These are phyloP conservation scores for Myrica gale DNA, from an alignment of 306 rosid species.

Conservation along the genomic window DNA sequence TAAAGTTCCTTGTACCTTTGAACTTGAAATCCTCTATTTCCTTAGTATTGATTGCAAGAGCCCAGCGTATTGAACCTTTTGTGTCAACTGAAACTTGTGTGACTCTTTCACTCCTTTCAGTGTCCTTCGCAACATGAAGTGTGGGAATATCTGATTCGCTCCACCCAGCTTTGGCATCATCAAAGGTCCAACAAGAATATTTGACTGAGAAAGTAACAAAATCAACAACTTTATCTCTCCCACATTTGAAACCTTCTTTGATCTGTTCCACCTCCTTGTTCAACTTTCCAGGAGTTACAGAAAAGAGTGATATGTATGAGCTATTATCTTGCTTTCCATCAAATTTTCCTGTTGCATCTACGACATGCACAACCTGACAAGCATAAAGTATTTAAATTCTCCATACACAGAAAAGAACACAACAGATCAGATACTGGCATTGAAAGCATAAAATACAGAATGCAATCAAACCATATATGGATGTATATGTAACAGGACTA, in stretches of 20 bases:
- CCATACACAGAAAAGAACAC: not conserved
- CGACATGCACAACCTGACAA: slow-evolving; percentile 89
- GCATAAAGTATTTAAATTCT: not conserved
- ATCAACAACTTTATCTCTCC: slow-evolving; percentile 64
- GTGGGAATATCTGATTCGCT: slow-evolving; percentile 66
- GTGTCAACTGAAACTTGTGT: slow-evolving; percentile 64
- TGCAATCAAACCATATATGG: no score
- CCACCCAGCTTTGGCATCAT: slow-evolving; percentile 61
- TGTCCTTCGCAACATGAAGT: slow-evolving; percentile 44
- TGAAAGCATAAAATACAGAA: not conserved
- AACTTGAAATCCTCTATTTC: slow-evolving; percentile 73
- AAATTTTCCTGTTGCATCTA: slow-evolving; percentile 55
- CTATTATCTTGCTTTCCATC: slow-evolving; percentile 45
- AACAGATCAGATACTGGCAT: not conserved
- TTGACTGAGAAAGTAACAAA: slow-evolving; percentile 77
- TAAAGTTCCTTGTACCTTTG: slow-evolving; percentile 43
- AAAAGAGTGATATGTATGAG: slow-evolving; percentile 73
- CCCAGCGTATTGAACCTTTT: slow-evolving; percentile 81
- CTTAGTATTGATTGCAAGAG: slow-evolving; percentile 69
- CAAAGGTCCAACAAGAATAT: slow-evolving; percentile 69
- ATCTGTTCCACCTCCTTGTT: slow-evolving; percentile 66
- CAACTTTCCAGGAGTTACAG: slow-evolving; percentile 90
- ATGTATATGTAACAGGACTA: no score
- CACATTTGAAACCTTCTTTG: slow-evolving; percentile 72
- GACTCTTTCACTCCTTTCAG: slow-evolving; percentile 42